These are phyloP conservation scores for Tarenaya hassleriana DNA, from an alignment of 345 rosid species.

Conservation along the genomic window DNA sequence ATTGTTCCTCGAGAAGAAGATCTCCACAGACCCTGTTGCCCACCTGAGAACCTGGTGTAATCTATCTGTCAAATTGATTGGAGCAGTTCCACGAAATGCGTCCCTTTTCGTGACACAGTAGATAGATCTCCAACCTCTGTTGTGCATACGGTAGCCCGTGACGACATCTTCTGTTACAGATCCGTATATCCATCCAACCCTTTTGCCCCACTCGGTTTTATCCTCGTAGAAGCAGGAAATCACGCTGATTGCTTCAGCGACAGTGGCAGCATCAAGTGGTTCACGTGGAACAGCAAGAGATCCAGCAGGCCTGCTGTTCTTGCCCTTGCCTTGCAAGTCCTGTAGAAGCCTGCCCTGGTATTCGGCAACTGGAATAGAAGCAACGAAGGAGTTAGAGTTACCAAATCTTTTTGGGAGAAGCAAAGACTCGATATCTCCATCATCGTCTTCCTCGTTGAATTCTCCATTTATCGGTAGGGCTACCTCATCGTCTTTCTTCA, in stretches of 20 bases:
- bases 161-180: constrained; percentile 83
- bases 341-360: constrained; percentile 70
- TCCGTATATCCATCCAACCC: constrained; percentile 84
- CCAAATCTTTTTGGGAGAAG: constrained; percentile 64
- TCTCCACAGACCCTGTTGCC: constrained; percentile 85
- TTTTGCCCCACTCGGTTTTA: constrained; percentile 72
- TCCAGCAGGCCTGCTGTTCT: constrained; percentile 64
- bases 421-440: constrained; percentile 61
- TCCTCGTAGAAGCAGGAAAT: constrained; percentile 81
- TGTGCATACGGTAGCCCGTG: constrained; percentile 76
- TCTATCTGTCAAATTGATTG: constrained; percentile 66
- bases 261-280: constrained; percentile 79
- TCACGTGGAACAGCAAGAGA: constrained; percentile 75
- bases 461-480: constrained; percentile 38
- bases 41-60: constrained; percentile 82
- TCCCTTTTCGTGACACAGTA: constrained; percentile 74
- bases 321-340: constrained; percentile 53
- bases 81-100: constrained; percentile 73
- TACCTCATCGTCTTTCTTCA: constrained; percentile 51
- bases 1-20: constrained; percentile 70
- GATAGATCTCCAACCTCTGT: constrained; percentile 78
- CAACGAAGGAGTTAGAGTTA: constrained; percentile 52
- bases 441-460: constrained; percentile 46
- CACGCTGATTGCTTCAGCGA: constrained; percentile 70
- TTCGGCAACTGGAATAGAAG: constrained; percentile 72